phyloP scores from a whole-genome alignment of 306 rosid genomes.

The Prunus persica region DNA sequence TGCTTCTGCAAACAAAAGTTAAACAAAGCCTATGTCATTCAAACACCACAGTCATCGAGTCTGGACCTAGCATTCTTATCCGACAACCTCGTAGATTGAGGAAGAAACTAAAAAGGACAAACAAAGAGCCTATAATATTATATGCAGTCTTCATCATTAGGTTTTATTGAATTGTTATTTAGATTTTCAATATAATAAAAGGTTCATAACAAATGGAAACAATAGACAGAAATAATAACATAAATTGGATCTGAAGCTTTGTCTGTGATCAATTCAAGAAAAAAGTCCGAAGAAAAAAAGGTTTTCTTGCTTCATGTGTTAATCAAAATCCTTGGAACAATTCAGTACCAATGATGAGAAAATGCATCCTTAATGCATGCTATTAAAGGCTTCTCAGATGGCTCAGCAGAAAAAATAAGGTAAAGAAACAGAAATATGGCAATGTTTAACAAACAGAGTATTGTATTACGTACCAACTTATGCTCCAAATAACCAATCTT shows the following conservation, averaged over 20 bases:
- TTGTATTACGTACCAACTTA: constrained; percentile 51
- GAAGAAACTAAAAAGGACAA: background rate
- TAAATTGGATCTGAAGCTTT: too few species aligned
- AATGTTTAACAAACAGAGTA: constrained; percentile 11
- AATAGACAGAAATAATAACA: too few species aligned
- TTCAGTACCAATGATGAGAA: constrained; percentile 1
- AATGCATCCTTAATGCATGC: constrained; percentile 2
- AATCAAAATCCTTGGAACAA: background rate
- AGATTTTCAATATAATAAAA: background rate
- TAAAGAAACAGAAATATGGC: background rate
- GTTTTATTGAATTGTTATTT: background rate
- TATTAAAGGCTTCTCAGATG: background rate
- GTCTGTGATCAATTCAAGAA: too few species aligned
- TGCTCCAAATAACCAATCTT: constrained; percentile 45
- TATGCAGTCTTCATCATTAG: background rate
- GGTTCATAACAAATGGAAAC: background rate
- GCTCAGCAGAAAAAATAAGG: background rate
- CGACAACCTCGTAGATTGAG: background rate
- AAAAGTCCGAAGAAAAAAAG: too few species aligned
- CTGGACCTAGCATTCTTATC: background rate
- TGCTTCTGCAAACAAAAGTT: background rate
- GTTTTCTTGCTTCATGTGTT: background rate
- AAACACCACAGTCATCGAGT: background rate
- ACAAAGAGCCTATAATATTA: background rate
- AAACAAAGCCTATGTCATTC: background rate